A percentile compares a stretch with the other conserved stretches of the same genome.
Evolutionary conservation across 257 asterid species (phyloP).

Genomic region (Rehmannia glutinosa): DNA sequence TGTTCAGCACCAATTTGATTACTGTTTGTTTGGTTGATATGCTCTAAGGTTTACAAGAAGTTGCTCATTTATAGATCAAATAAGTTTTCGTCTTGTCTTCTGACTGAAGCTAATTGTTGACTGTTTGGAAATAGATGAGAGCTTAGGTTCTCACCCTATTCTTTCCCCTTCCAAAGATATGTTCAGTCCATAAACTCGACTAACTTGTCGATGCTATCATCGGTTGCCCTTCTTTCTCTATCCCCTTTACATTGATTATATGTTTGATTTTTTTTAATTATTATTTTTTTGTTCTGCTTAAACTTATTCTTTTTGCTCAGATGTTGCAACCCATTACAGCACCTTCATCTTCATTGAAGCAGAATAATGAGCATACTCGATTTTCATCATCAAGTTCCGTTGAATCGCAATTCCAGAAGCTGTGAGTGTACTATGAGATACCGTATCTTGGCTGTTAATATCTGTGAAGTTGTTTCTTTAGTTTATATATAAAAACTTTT

Average conservation of each 20-base stretch:
- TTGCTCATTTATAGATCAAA: neutral
- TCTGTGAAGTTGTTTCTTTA: neutral
- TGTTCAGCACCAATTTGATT: neutral
- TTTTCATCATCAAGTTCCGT: conserved; percentile 46
- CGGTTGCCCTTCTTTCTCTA: neutral
- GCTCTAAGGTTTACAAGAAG: neutral
- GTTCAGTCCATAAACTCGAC: neutral
- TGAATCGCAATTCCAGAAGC: conserved; percentile 61
- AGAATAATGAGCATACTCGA: conserved; percentile 36
- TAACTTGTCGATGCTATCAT: neutral
- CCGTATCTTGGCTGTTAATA: neutral
- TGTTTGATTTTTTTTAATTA: neutral
- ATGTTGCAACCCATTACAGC: conserved; percentile 29
- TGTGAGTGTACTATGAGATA: conserved; percentile 43
- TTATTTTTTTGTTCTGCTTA: conserved; percentile 8
- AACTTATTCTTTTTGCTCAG: conserved; percentile 32
- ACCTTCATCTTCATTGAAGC: conserved; percentile 47
- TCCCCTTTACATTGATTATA: neutral
- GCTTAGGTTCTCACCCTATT: neutral
- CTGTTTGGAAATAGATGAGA: neutral
- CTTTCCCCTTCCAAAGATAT: neutral
- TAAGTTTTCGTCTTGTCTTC: neutral
- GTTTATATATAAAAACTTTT: neutral
- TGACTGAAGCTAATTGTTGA: neutral
- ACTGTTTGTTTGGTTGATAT: neutral